Percentiles rank a stretch among this genome's conserved stretches.
Evolutionary conservation across 1,284 basidiomycete genomes (phyloP).

Genomic region (Mycosarcoma maydis): DNA sequence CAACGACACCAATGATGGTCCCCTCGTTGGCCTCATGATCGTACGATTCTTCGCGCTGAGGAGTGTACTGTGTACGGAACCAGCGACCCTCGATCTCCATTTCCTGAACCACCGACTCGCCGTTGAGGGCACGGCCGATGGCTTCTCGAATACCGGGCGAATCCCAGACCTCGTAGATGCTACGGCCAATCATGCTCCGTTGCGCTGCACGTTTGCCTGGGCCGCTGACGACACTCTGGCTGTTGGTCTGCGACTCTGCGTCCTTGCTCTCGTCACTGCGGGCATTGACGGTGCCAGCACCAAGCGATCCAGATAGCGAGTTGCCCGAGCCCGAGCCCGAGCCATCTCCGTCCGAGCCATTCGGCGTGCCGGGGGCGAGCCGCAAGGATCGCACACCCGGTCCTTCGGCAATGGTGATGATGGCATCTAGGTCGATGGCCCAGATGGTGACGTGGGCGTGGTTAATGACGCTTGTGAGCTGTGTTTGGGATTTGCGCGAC

Average conservation of each 20-base stretch:
- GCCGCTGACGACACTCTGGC: conserved; percentile 45
- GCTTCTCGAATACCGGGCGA: conserved; percentile 50
- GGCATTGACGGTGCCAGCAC: conserved; percentile 8
- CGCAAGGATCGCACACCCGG: conserved; percentile 60
- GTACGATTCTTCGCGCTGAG: conserved; percentile 49
- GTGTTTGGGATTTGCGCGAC: conserved; percentile 55
- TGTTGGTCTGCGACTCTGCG: conserved; percentile 47
- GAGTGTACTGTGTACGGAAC: conserved; percentile 62
- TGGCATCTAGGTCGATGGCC: conserved; percentile 56
- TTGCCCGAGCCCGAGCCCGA: conserved; percentile 39
- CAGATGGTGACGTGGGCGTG: conserved; percentile 63
- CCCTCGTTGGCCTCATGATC: conserved; percentile 45
- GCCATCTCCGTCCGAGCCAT: conserved; percentile 47
- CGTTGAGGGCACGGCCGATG: conserved; percentile 52
- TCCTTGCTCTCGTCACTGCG: conserved; percentile 43
- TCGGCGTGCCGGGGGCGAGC: conserved; percentile 57
- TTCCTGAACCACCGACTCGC: conserved; percentile 58
- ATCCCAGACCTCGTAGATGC: conserved; percentile 60
- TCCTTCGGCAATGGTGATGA: conserved; percentile 61
- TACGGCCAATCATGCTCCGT: conserved; percentile 54
- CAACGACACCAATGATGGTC: conserved; percentile 64
- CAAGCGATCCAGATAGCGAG: conserved; percentile 34
- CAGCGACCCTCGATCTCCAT: conserved; percentile 62
- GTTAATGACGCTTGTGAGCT: conserved; percentile 62
- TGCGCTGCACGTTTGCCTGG: conserved; percentile 34